Percentiles rank a stretch among this genome's conserved stretches.
phyloP scores from a whole-genome alignment of 768 basidiomycete genomes.

The Leucocoprinus leucothites region DNA sequence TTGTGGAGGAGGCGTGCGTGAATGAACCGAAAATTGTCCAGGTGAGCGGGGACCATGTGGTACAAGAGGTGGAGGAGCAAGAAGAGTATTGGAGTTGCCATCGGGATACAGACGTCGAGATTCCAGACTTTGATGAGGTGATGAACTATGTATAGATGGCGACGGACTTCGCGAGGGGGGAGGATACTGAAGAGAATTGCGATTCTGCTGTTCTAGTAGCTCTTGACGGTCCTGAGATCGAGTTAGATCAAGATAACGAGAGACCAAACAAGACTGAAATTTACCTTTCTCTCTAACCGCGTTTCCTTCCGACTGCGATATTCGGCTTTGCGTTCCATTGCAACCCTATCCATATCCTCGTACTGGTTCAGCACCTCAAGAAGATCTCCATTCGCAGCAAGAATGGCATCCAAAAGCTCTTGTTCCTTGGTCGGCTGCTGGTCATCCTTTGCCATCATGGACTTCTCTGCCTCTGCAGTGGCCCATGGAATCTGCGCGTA shows the following conservation, averaged over 20 bases:
- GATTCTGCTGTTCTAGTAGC: conserved; percentile 34
- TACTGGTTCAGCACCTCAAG: conserved; percentile 67
- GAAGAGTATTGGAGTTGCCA: conserved; percentile 30
- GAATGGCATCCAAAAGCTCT: conserved; percentile 64
- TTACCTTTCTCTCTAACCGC: conserved; percentile 64
- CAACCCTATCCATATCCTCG: conserved; percentile 74
- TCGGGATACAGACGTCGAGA: conserved; percentile 18
- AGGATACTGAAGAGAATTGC: conserved; percentile 20
- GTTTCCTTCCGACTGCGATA: conserved; percentile 70
- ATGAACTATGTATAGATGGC: conserved; percentile 34
- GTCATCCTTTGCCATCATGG: conserved; percentile 26
- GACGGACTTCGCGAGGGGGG: conserved; percentile 43
- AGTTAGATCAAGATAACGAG: background rate
- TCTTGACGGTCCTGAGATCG: conserved; percentile 29
- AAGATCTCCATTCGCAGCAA: conserved; percentile 73
- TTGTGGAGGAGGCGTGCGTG: conserved; percentile 73
- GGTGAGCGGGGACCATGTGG: conserved; percentile 75
- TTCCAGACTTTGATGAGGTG: conserved; percentile 17
- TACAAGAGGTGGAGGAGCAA: conserved; percentile 64
- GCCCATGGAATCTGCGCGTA: conserved; percentile 92
- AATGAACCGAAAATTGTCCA: conserved; percentile 39
- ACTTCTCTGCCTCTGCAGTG: conserved; percentile 73
- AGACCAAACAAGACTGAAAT: conserved; percentile 18
- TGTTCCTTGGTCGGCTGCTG: conserved; percentile 66
- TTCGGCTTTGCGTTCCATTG: conserved; percentile 57